Conservation (phyloP, 225 moss, liverwort and hornwort genomes). For the Polytrichum formosum region DNA sequence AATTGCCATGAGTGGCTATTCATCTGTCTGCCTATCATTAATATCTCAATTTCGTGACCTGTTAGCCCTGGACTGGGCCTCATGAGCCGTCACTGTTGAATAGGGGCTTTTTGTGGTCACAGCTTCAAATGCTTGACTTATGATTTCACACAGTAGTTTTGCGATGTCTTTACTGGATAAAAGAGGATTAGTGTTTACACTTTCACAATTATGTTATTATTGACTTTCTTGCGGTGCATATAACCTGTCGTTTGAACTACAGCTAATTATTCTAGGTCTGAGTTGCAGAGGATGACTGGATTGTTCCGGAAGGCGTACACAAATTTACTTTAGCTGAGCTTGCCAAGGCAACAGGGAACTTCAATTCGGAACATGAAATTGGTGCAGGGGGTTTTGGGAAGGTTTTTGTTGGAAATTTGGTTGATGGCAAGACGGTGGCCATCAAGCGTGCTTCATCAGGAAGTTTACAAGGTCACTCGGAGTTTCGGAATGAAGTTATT, state of each 20-base stretch:
- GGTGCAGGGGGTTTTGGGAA: conserved; percentile 58
- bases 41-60: background rate
- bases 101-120: no score
- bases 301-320: conserved; percentile 52
- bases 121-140: no score
- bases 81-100: no score
- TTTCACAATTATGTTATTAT: no score
- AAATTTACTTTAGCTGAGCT: conserved; percentile 46
- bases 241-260: no score
- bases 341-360: conserved; percentile 44
- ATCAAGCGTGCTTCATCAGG: conserved; percentile 48
- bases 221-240: no score
- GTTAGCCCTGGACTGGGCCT: background rate
- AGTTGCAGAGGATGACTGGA: conserved; percentile 42
- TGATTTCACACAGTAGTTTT: no score
- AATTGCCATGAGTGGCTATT: no score
- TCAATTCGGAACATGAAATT: conserved; percentile 38
- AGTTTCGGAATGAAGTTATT: conserved; percentile 51
- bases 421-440: conserved; percentile 55
- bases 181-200: no score
- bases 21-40: no score
- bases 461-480: conserved; percentile 43
- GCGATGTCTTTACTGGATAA: no score
- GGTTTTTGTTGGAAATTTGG: conserved; percentile 47
- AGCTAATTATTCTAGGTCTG: no score